Evolutionary conservation across 345 rosid species (phyloP).

Genomic region (Eucalyptus tenuipes): DNA sequence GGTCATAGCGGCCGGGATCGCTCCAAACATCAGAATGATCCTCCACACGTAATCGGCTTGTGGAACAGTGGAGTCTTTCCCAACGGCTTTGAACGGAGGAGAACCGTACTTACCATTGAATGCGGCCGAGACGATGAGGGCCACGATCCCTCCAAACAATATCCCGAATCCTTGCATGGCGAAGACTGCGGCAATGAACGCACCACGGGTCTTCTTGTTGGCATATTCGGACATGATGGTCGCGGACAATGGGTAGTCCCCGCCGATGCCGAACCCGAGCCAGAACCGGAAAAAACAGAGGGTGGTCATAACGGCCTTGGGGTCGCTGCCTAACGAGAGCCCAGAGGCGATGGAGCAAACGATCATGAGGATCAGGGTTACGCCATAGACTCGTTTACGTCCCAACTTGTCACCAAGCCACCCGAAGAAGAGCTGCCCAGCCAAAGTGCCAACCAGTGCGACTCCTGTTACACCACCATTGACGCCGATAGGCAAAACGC

Average conservation of each 20-base stretch:
- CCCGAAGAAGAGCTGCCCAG: conserved; percentile 79
- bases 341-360: conserved; percentile 50
- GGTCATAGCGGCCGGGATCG: conserved; percentile 22
- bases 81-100: no score
- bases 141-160: conserved; percentile 51
- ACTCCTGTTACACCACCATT: conserved; percentile 62
- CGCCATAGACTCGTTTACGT: conserved; percentile 56
- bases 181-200: conserved; percentile 67
- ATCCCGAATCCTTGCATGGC: conserved; percentile 88
- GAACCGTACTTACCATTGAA: background rate
- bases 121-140: conserved; percentile 6
- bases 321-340: conserved; percentile 28
- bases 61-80: background rate
- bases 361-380: conserved; percentile 65
- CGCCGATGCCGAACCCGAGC: conserved; percentile 93
- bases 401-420: conserved; percentile 87
- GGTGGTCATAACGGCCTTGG: conserved; percentile 43
- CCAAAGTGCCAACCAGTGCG: conserved; percentile 62
- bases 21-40: conserved; percentile 21
- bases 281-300: conserved; percentile 86
- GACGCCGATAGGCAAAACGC: conserved; percentile 38
- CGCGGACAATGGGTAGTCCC: conserved; percentile 86
- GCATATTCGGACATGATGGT: conserved; percentile 91
- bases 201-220: conserved; percentile 65
- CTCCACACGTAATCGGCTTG: conserved; percentile 30